Evolutionary conservation across 345 rosid species (phyloP), one percentile per base, ranked within the genome.

Genomic region (Salix arbutifolia): DNA sequence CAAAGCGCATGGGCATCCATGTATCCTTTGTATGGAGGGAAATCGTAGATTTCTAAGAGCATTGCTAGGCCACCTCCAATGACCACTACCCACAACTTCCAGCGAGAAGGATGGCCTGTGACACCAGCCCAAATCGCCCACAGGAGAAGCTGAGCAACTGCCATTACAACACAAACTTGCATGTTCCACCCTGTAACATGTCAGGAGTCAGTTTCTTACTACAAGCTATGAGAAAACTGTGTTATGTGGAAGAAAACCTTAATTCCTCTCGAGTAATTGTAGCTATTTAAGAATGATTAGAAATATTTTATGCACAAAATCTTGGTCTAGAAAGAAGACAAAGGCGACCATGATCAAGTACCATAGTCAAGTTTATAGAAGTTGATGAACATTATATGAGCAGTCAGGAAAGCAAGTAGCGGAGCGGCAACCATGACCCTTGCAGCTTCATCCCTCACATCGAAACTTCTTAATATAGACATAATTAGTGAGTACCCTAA

Each of bases 381-480:
- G 78, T 93, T 93, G 77, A 95, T 84, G 81, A 87, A 95, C 81
- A 93, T 76, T 76, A 95, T 90, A 80, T 91, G 99, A 65, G 96
- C 91, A 38, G 91, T 90, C 76, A 86, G 89, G 78, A 95, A 91
- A 5, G 97, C 99, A 35, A 91, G 67, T 53, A 93, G 65, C 37
- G 98, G 99, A 67, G 93, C 94, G 74, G 91, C 84, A 74, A 95
- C 86, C 97, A 93, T 91, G 84, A 95, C 87, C 85, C 91, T 89
- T 65, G 95, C 86, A 77, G 98, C 93, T 74, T 90, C 90, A 38
- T 89, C 92, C 50, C 87, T 85, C 65, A 95, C 86, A 65, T 87
- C 81, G 71, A 91, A 93, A 56, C 90, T 80, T 82, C 99, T 81
- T 26, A 90, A 38, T 65, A 90, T 84, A 33, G 97, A 89, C 71